Evolutionary conservation across 345 rosid genomes (phyloP).

Genomic region (Aquilaria sinensis): DNA sequence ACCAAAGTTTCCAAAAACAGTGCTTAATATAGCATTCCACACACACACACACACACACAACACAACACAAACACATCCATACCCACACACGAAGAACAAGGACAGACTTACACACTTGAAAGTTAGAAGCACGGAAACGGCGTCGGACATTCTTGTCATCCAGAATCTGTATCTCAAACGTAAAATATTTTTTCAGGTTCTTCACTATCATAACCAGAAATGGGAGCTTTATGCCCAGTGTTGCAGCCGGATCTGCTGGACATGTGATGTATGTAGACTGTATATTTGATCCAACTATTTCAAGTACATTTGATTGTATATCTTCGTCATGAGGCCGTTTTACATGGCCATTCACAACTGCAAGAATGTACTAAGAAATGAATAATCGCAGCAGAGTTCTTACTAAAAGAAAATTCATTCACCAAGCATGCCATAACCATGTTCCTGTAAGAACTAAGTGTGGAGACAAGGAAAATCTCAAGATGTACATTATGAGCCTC

Average conservation of each 20-base stretch:
- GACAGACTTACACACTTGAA: constrained; percentile 87
- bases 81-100: constrained; percentile 11
- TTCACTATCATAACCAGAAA: constrained; percentile 90
- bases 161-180: constrained; percentile 92
- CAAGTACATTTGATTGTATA: constrained; percentile 85
- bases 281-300: constrained; percentile 75
- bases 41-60: too few species aligned
- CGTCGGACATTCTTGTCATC: constrained; percentile 97
- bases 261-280: constrained; percentile 95
- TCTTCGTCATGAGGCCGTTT: constrained; percentile 88
- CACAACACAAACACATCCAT: too few species aligned
- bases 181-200: constrained; percentile 85
- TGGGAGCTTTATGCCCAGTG: constrained; percentile 94
- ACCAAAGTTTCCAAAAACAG: too few species aligned
- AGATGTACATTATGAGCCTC: too few species aligned
- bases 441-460: too few species aligned
- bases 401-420: too few species aligned
- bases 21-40: too few species aligned
- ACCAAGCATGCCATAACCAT: not conserved
- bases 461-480: too few species aligned
- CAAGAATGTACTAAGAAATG: constrained; percentile 8
- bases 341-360: constrained; percentile 83
- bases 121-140: constrained; percentile 97
- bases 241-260: constrained; percentile 82
- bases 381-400: not conserved